These are phyloP conservation scores for Oehlia diaphana DNA, from an alignment of 192 early-diverging fungal genomes.

Conservation along the genomic window DNA sequence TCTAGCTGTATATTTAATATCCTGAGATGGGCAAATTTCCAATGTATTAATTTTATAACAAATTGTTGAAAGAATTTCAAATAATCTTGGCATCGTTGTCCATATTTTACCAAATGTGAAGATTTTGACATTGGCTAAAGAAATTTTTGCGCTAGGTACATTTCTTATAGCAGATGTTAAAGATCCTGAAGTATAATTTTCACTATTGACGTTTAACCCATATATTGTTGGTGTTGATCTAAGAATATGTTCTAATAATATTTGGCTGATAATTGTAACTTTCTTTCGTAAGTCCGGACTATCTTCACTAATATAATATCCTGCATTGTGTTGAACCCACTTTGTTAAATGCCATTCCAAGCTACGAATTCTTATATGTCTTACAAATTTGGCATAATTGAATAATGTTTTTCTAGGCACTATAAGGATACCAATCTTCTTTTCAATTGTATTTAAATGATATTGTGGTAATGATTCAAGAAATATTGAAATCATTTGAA, in stretches of 20 bases:
- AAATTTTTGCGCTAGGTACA: not conserved
- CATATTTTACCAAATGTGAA: not conserved
- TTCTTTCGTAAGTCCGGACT: not conserved
- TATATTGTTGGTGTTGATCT: not conserved
- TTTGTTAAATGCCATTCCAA: not conserved
- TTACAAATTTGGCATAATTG: not conserved
- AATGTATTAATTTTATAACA: not conserved
- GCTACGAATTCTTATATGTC: not conserved
- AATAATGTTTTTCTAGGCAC: not conserved
- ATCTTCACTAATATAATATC: not conserved
- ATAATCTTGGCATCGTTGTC: not conserved
- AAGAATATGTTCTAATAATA: not conserved
- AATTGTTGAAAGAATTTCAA: not conserved
- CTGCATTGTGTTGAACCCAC: not conserved
- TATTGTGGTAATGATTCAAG: not conserved
- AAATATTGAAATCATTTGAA: not conserved
- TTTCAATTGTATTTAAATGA: not conserved
- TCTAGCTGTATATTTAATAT: not conserved
- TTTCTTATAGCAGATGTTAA: not conserved
- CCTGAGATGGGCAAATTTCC: not conserved
- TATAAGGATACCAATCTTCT: not conserved
- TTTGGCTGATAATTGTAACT: not conserved
- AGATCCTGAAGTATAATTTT: not conserved
- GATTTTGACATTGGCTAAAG: not conserved
- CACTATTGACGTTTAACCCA: not conserved